Conservation (phyloP, 2,329 filamentous ascomycete genomes). For the Fusarium sp. region DNA sequence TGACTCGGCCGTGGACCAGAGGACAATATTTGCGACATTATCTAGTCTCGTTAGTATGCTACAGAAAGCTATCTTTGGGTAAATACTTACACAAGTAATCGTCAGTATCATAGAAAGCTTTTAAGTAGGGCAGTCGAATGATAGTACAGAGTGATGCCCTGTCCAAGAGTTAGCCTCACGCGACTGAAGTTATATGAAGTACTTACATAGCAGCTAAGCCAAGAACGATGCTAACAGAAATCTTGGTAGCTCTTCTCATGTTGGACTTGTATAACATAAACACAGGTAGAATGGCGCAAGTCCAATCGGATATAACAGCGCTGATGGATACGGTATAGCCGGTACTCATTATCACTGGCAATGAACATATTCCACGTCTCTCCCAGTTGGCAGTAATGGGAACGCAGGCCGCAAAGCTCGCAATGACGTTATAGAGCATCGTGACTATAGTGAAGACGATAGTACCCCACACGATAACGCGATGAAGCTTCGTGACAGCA, state of each 20-base stretch:
- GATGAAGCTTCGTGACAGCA: constrained; percentile 20
- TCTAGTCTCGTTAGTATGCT: not conserved
- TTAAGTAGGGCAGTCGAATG: constrained; percentile 29
- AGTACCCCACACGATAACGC: constrained; percentile 23
- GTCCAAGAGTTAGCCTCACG: accelerated
- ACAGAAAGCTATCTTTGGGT: accelerated
- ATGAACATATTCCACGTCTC: not conserved
- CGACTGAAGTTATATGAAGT: accelerated
- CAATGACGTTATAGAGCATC: not conserved
- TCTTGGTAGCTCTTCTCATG: constrained; percentile 28
- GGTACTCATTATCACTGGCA: not conserved
- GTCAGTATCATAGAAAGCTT: not conserved
- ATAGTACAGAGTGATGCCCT: constrained; percentile 33
- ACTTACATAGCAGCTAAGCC: constrained; percentile 28
- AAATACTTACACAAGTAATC: constrained; percentile 16
- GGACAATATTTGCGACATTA: constrained; percentile 10
- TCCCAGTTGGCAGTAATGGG: not conserved
- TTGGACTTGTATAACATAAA: constrained; percentile 35
- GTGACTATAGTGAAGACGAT: constrained; percentile 7
- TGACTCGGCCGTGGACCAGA: constrained; percentile 35
- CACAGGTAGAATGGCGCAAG: constrained; percentile 19
- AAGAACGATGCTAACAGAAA: constrained; percentile 29
- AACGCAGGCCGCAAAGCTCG: not conserved
- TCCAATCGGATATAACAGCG: constrained; percentile 21
- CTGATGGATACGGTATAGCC: constrained; percentile 20